These are phyloP conservation scores for Phoma sp. DNA, from an alignment of 2,329 filamentous ascomycete species.

Conservation along the genomic window DNA sequence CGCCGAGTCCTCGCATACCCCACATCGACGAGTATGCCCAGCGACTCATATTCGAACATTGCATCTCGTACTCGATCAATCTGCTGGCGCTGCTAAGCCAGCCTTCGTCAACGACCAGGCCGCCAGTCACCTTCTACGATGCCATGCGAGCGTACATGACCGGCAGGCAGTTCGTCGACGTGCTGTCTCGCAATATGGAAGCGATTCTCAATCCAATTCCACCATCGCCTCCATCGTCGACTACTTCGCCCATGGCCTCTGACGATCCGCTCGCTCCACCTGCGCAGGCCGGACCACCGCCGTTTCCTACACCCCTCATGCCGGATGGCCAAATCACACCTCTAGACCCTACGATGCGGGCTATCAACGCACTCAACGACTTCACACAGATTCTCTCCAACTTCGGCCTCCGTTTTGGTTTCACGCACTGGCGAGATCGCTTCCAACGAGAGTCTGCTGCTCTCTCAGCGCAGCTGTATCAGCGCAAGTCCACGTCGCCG, in stretches of 20 bases:
- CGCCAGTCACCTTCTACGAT: conserved; percentile 86
- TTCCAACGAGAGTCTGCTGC: conserved; percentile 54
- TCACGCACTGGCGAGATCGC: conserved; percentile 57
- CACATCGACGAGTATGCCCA: conserved; percentile 78
- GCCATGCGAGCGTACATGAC: conserved; percentile 81
- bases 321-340: conserved; percentile 35
- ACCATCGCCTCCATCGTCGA: conserved; percentile 47
- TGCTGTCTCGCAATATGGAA: conserved; percentile 62
- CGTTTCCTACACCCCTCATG: conserved; percentile 40
- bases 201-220: conserved; percentile 50
- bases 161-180: conserved; percentile 62
- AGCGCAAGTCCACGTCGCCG: conserved; percentile 39
- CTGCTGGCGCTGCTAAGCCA: conserved; percentile 69
- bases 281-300: conserved; percentile 34
- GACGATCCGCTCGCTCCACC: conserved; percentile 49
- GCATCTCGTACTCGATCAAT: conserved; percentile 78
- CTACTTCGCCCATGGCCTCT: conserved; percentile 26
- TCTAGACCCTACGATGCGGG: conserved; percentile 46
- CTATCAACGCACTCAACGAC: conserved; percentile 56
- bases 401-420: conserved; percentile 57
- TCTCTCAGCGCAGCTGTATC: conserved; percentile 51
- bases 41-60: conserved; percentile 83
- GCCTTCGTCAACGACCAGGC: conserved; percentile 61
- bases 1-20: conserved; percentile 77
- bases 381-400: conserved; percentile 54